Evolutionary conservation across 2,329 filamentous ascomycete species (phyloP), one percentile per base, ranked within the genome.

Genomic region (Fusarium fujikuroi): DNA sequence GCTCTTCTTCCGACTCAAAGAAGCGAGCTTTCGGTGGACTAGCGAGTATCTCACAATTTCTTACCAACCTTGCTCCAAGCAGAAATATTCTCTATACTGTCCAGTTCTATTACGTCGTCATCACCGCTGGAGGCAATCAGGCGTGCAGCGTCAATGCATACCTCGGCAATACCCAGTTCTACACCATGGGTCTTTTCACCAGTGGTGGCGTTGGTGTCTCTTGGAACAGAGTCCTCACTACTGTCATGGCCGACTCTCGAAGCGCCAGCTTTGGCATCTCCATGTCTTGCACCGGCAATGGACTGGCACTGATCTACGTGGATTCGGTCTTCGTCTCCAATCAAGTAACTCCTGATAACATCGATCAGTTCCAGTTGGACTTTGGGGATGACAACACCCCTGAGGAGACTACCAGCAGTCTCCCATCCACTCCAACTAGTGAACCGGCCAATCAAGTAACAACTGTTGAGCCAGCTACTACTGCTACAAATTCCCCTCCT

Each of bases 321-420:
- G 65, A 73, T 32, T 63, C 65, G 3, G 36, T 73, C 7, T 73
- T 73, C 9, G 11, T 73, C 3, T 73, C 60, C 3, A 73, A 73
- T 3, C 18, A 73, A 10, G 69, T 73, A 1, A 73, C 65, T 0
- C 47, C 65, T 7, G 47, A 62, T 7, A 70, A 59, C 2, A 73
- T 73, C 7, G 57, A 70, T 7, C 21, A 50, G 4, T 65, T 66
- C 14, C 32, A 57, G 8, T 43, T 73, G 4, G 21, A 60, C 6
- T 73, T 73, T 58, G 47, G 40, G 6, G 34, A 65, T 11, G 11
- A 8, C 7, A 14, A 34, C 15, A 25, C 9, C 14, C 23, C 21
- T 9, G 28, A 16, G 6, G 21, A 21, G 57, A 40, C 25, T 2
- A 25, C 30, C 18, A n/a, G 21, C 9, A 25, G 18, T 4, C 10